Base-by-base conservation (phyloP, 805 yeast genomes). In the Pichia californica region DNA sequence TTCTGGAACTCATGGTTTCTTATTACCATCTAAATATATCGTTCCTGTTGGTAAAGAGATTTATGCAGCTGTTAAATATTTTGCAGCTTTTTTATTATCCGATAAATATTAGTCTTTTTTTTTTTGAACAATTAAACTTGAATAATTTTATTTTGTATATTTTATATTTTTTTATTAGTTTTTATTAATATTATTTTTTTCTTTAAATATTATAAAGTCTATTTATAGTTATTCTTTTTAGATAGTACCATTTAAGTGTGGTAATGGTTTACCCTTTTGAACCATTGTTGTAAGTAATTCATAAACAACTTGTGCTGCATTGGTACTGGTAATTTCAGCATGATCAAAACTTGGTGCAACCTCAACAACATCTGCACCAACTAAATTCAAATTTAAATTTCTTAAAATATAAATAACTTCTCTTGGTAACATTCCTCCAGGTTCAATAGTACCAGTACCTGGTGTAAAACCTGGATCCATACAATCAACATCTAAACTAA, bases 1-100 rank as follows among this genome's bases (percentile, higher is more conserved):
- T 57, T 75, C 83, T 16, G 95, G 95, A 0, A 72, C 77, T 38
- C 89, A 83, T 55, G 96, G 96, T 1, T 88, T 86, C 56, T 68
- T 88, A 50, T 66, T 87, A 33, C 95, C 96, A 7, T 54, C 80
- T 1, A 75, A 74, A 52, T 76, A 68, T 56, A 87, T 88, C 44
- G 67, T 58, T 20, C 91, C 95, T 1, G 94, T 84, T 8, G 95
- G 94, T 1, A 66, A 68, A 43, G 95, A 88, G 60, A 72, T 81
- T 21, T 79, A 79, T 57, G 73, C 81, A 1, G 81, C 88, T 2
- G 66, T 85, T 20, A 74, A 74, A 67, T 68, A 71, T 67, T 85
- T 86, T 61, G 77, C 81, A 44, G 68, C 71, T 16, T 79, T 79
- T 52, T 63, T 74, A 26, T 47, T 73, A 28, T 45, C 51, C 11